Percentiles rank a stretch among this genome's conserved stretches.
phyloP scores from a whole-genome alignment of 345 rosid species.

The Moricandia moricandioides region DNA sequence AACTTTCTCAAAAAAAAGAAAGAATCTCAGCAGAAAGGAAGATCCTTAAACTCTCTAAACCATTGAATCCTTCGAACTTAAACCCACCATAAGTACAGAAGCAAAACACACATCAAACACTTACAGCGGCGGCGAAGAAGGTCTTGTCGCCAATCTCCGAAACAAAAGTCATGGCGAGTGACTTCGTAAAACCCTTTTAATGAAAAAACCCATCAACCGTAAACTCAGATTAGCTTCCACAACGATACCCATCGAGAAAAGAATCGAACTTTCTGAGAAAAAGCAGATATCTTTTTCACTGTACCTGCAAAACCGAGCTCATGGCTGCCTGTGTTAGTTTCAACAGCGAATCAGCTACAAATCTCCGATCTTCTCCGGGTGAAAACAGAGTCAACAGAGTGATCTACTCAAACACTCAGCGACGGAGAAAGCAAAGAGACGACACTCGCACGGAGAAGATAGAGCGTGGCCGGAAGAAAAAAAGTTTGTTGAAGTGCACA shows the following conservation, averaged over 20 bases:
- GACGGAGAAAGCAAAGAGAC: slow-evolving; percentile 1
- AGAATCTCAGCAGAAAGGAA: background rate
- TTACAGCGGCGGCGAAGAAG: slow-evolving; percentile 95
- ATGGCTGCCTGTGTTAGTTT: slow-evolving; percentile 33
- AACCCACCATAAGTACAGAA: background rate
- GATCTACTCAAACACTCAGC: background rate
- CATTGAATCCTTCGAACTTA: background rate
- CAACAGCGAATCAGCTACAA: slow-evolving; percentile 14
- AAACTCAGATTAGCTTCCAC: slow-evolving; percentile 2
- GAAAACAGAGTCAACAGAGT: background rate
- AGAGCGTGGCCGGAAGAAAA: background rate
- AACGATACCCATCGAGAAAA: background rate
- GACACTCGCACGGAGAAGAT: background rate
- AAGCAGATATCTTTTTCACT: background rate
- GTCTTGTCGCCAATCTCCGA: slow-evolving; percentile 99
- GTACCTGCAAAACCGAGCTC: slow-evolving; percentile 67
- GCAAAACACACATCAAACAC: slow-evolving; percentile 32
- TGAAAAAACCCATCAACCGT: background rate
- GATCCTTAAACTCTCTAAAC: background rate
- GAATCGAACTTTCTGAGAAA: background rate
- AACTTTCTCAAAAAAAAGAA: background rate
- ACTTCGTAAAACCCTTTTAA: slow-evolving; percentile 86
- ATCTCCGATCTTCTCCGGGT: background rate
- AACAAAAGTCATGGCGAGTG: slow-evolving; percentile 90
- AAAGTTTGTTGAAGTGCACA: background rate